These are phyloP conservation scores for Phytopythium mirpurense DNA, from an alignment of 352 stramenopile species.

Conservation along the genomic window DNA sequence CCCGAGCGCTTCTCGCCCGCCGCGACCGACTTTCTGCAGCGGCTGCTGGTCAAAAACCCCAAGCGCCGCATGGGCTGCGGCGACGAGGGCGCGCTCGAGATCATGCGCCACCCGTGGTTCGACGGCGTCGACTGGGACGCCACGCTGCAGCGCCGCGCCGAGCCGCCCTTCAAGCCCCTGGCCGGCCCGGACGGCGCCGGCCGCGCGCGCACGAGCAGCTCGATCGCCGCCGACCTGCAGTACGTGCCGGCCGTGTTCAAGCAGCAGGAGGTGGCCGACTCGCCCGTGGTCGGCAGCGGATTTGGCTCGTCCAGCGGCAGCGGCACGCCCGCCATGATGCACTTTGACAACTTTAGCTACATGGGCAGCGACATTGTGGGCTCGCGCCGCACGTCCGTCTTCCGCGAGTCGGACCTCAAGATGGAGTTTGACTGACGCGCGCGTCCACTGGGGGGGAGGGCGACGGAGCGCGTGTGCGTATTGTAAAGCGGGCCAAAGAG, in stretches of 20 bases:
- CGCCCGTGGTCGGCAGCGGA: conserved; percentile 52
- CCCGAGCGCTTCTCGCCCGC: conserved; percentile 57
- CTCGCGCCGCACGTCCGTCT: conserved; percentile 74
- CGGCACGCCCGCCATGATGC: conserved; percentile 60
- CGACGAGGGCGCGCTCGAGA: conserved; percentile 55
- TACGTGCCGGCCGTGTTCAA: conserved; percentile 82
- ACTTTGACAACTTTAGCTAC: conserved; percentile 87
- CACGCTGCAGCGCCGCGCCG: conserved; percentile 51
- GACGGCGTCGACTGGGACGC: conserved; percentile 72
- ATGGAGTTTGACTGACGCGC: conserved; percentile 70
- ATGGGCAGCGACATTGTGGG: conserved; percentile 86
- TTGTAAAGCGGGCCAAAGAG: conserved; percentile 1
- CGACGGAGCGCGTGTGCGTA: background rate
- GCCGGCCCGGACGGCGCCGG: conserved; percentile 24
- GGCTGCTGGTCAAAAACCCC: conserved; percentile 74
- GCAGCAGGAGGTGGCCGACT: conserved; percentile 80
- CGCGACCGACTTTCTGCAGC: conserved; percentile 62
- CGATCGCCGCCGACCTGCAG: conserved; percentile 54
- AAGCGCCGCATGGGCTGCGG: conserved; percentile 58
- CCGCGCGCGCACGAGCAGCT: conserved; percentile 37
- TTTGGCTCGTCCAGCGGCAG: conserved; percentile 31
- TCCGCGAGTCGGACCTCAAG: conserved; percentile 79
- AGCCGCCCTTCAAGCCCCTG: conserved; percentile 68
- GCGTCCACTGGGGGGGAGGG: background rate
- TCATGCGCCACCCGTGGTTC: conserved; percentile 84